Percentiles rank a stretch among this genome's conserved stretches.
Evolutionary conservation across 257 asterid genomes (phyloP).

Genomic region (Solanum pimpinellifolium): DNA sequence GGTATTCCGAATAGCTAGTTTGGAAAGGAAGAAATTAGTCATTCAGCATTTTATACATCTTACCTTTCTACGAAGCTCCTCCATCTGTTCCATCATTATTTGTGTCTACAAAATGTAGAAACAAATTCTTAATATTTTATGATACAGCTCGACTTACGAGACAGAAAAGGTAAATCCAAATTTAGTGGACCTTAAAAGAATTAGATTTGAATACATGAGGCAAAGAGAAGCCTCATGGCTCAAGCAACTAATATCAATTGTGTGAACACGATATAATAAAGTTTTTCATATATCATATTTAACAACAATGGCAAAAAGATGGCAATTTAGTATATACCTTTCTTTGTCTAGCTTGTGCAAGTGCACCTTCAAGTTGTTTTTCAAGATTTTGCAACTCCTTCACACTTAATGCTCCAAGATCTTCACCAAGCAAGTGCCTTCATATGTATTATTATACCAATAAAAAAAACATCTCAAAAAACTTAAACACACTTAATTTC

Average conservation of each 20-base stretch:
- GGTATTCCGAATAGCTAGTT: background rate
- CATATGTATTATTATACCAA: background rate
- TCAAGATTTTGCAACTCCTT: constrained; percentile 90
- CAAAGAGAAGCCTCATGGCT: background rate
- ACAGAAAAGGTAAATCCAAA: background rate
- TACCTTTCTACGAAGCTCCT: constrained; percentile 87
- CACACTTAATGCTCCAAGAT: constrained; percentile 67
- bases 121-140: background rate
- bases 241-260: background rate
- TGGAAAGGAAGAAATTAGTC: too few species aligned
- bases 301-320: background rate
- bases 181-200: background rate
- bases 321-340: constrained; percentile 35
- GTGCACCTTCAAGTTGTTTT: constrained; percentile 90
- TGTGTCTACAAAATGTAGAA: constrained; percentile 40
- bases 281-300: background rate
- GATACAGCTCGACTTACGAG: background rate
- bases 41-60: background rate
- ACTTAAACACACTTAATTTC: background rate
- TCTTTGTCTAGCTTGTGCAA: constrained; percentile 73
- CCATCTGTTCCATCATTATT: constrained; percentile 77
- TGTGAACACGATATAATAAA: background rate
- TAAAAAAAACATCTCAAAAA: background rate
- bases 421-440: constrained; percentile 95
- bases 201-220: background rate